Conservation (phyloP, 2,329 filamentous ascomycete species). For the Neofusicoccum sp. region DNA sequence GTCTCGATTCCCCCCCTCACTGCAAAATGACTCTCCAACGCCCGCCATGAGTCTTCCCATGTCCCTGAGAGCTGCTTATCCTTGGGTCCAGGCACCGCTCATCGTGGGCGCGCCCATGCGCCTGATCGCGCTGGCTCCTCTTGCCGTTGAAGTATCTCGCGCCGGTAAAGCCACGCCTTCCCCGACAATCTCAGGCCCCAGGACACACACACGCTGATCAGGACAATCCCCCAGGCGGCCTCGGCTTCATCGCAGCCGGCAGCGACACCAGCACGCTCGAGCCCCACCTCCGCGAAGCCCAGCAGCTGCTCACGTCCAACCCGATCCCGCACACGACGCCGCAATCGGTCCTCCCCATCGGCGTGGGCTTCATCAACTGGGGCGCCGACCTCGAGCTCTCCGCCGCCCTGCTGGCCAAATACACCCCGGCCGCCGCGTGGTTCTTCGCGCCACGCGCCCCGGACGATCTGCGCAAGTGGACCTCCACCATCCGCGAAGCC, state of each 20-base stretch:
- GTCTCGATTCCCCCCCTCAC: background rate
- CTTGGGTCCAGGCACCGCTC: slow-evolving; percentile 62
- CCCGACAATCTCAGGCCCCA: background rate
- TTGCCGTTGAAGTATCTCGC: slow-evolving; percentile 63
- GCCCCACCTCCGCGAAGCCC: slow-evolving; percentile 34
- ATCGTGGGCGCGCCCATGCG: slow-evolving; percentile 71
- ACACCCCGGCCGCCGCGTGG: slow-evolving; percentile 65
- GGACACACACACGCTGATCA: background rate
- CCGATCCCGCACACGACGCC: slow-evolving; percentile 32
- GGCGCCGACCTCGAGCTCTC: slow-evolving; percentile 47
- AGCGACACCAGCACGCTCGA: slow-evolving; percentile 42
- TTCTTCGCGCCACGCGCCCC: slow-evolving; percentile 62
- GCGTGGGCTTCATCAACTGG: slow-evolving; percentile 65
- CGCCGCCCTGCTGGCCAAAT: slow-evolving; percentile 54
- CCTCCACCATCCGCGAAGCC: slow-evolving; percentile 33
- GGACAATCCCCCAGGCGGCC: slow-evolving; percentile 39
- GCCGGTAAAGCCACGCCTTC: slow-evolving; percentile 42
- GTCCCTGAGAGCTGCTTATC: slow-evolving; percentile 43
- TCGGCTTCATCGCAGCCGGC: slow-evolving; percentile 51
- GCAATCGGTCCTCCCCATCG: slow-evolving; percentile 51
- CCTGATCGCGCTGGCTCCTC: slow-evolving; percentile 57
- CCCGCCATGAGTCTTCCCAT: background rate
- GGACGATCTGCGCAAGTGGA: slow-evolving; percentile 39
- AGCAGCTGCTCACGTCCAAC: slow-evolving; percentile 29
- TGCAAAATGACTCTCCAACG: background rate